These are phyloP conservation scores for Beauveria brongniartii DNA, from an alignment of 2,329 filamentous ascomycete genomes.

Conservation along the genomic window DNA sequence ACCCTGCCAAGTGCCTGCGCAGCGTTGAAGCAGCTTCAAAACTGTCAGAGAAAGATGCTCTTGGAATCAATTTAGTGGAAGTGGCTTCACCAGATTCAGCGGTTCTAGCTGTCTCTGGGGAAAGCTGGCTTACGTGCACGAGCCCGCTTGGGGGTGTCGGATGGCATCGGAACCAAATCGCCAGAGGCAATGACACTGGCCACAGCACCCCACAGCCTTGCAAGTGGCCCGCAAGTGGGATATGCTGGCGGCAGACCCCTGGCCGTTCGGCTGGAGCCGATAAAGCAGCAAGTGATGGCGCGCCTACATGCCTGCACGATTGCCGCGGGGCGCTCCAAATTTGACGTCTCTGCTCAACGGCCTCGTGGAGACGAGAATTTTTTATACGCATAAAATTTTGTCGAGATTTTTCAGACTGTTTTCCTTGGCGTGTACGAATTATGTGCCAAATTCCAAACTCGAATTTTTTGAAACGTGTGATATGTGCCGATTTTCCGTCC, in stretches of 20 bases:
- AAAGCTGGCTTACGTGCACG: neutral
- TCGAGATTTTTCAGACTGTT: neutral
- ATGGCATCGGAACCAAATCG: neutral
- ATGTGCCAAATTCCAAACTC: neutral
- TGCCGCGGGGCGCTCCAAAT: slow-evolving; percentile 25
- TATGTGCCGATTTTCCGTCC: neutral
- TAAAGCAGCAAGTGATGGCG: slow-evolving; percentile 35
- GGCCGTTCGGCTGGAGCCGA: slow-evolving; percentile 15
- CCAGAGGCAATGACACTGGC: neutral
- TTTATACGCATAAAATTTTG: neutral
- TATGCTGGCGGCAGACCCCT: slow-evolving; percentile 15
- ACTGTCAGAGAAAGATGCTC: neutral
- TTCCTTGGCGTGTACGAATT: neutral
- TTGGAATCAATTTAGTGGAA: neutral
- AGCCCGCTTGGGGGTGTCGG: neutral
- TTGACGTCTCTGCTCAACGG: slow-evolving; percentile 22
- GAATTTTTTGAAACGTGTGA: neutral
- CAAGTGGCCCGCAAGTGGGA: slow-evolving; percentile 20
- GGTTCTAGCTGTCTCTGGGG: neutral
- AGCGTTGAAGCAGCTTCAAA: neutral
- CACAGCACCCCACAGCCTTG: slow-evolving; percentile 12
- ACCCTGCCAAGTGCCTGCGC: neutral
- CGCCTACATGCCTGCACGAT: slow-evolving; percentile 26
- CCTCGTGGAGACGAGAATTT: neutral
- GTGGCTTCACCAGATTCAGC: neutral